Evolutionary conservation across 148 eudicot genomes (phyloP), one percentile per base, ranked within the genome.

Genomic region (Rhododendron ovatum): DNA sequence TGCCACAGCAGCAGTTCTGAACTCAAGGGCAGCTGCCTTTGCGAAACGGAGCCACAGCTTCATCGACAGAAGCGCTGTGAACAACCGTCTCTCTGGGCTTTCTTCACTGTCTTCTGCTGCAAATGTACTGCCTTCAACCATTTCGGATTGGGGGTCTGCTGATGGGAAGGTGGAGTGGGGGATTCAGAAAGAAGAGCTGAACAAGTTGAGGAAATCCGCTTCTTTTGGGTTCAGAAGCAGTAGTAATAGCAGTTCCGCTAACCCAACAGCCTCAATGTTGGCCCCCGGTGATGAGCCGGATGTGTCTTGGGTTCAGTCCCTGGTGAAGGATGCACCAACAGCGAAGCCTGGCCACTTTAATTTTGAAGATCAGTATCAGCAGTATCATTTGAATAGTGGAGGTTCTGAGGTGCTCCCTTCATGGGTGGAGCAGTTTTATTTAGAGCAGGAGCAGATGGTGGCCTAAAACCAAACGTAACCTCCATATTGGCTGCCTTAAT

Each of bases 21-120:
- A 85, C 33, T 84, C 98, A 48, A 90, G 98, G 89, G 80, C 95
- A 57, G 86, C 94, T 33, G 95, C 96, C 4, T 97, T 95, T 84
- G 93, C 98, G 7, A 94, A 93, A 17, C 87, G 99, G 77, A 95
- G 99, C 89, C 97, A 93, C 85, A 98, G 98, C 90, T 98, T 98
- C 89, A 88, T 93, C 43, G 98, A 97, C 28, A 90, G 94, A 45
- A 50, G 91, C 50, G 82, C 87, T 20, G 90, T 78, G 39, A 88
- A 89, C 87, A n/a, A 55, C 76, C 87, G 81, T 47, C 90, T 82
- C 73, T 78, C 91, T 3, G 91, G 92, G 82, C 76, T 87, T 35
- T 84, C 92, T 75, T 89, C 92, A 3, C 88, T 86, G 3, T 82
- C 75, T 80, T 78, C 90, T 83, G 61, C 90, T 45, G 57, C 84